These are phyloP conservation scores for Microdochium nivale DNA, from an alignment of 2,329 filamentous ascomycete species.

Conservation along the genomic window DNA sequence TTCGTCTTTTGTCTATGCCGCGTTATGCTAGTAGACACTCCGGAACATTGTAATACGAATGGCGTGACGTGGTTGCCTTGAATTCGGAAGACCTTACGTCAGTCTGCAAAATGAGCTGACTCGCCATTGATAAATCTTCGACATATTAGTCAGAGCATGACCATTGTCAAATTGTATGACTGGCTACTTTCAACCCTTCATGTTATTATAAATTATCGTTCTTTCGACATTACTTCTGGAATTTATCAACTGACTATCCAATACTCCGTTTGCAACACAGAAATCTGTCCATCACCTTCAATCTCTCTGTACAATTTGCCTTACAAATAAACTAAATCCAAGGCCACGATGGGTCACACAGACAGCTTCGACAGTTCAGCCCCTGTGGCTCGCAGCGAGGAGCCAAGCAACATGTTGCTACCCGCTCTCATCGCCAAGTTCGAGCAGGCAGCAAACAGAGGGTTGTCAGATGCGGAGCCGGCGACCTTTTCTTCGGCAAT, in stretches of 20 bases:
- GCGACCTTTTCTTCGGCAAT: constrained; percentile 5
- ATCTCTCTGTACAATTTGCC: not conserved
- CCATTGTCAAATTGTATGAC: not conserved
- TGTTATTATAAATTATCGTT: not conserved
- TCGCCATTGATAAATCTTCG: not conserved
- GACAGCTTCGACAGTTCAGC: not conserved
- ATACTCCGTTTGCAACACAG: not conserved
- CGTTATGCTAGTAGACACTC: not conserved
- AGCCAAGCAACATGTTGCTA: not conserved
- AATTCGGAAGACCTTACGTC: not conserved
- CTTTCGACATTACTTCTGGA: not conserved
- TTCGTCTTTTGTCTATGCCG: not conserved
- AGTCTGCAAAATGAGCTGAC: not conserved
- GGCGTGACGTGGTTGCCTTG: not conserved
- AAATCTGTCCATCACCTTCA: not conserved
- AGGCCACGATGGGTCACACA: not conserved
- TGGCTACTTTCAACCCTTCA: not conserved
- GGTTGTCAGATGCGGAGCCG: not conserved
- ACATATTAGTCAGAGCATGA: not conserved
- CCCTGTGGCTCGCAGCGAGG: not conserved
- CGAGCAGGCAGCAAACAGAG: not conserved
- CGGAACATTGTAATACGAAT: too few relatives aligned
- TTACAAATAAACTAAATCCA: not conserved
- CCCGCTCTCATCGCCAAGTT: not conserved
- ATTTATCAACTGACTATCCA: not conserved